Conservation (phyloP, 2,329 filamentous ascomycete genomes). For the Metarhizium anisopliae region DNA sequence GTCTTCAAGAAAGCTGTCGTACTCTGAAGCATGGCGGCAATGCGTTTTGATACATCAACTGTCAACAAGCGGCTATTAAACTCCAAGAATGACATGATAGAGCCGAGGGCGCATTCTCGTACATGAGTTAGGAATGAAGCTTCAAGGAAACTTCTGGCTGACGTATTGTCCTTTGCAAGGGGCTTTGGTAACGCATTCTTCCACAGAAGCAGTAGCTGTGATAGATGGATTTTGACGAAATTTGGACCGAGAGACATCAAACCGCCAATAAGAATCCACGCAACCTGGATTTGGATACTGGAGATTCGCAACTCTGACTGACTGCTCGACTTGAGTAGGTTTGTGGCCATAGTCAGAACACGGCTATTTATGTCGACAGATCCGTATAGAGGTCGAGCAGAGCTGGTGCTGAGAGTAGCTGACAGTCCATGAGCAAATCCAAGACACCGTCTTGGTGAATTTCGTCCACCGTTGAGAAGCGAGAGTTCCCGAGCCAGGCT, state of each 20-base stretch:
- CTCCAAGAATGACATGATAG: slow-evolving; percentile 83
- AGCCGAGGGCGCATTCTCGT: slow-evolving; percentile 85
- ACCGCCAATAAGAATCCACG: slow-evolving; percentile 94
- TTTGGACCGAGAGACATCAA: slow-evolving; percentile 95
- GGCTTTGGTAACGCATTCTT: slow-evolving; percentile 95
- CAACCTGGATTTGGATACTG: slow-evolving; percentile 91
- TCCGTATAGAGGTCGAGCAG: slow-evolving; percentile 80
- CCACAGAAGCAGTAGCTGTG: slow-evolving; percentile 88
- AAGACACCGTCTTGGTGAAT: slow-evolving; percentile 74
- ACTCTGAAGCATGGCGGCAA: slow-evolving; percentile 91
- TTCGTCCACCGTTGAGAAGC: slow-evolving; percentile 63
- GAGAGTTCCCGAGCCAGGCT: slow-evolving; percentile 81
- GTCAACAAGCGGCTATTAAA: slow-evolving; percentile 90
- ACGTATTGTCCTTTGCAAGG: slow-evolving; percentile 82
- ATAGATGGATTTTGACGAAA: slow-evolving; percentile 97
- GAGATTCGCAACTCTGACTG: slow-evolving; percentile 86
- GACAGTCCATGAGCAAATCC: slow-evolving; percentile 90
- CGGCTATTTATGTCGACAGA: slow-evolving; percentile 93
- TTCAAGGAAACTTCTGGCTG: slow-evolving; percentile 75
- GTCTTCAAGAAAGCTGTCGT: slow-evolving; percentile 84
- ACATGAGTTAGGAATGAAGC: slow-evolving; percentile 91
- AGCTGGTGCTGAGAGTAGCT: slow-evolving; percentile 82
- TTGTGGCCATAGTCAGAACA: slow-evolving; percentile 83
- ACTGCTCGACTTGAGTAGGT: slow-evolving; percentile 83
- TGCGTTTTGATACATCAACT: slow-evolving; percentile 84